A percentile compares a stretch with the other conserved stretches of the same genome.
Evolutionary conservation across 768 basidiomycete species (phyloP).

Genomic region (Kwoniella botswanensis): DNA sequence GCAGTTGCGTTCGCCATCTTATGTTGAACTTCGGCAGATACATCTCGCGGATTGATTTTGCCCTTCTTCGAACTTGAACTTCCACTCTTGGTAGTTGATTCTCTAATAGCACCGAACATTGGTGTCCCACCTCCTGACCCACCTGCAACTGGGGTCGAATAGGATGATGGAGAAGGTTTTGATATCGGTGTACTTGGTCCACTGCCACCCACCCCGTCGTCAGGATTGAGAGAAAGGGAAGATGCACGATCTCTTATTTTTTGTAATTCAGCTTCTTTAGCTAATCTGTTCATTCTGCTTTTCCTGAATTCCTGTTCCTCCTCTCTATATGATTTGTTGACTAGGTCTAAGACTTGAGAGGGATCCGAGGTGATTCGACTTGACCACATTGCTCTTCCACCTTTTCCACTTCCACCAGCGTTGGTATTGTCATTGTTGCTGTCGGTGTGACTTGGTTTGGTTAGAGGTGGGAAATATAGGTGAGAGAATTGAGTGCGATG

Average conservation of each 20-base stretch:
- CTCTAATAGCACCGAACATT: conserved; percentile 40
- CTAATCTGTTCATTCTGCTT: conserved; percentile 37
- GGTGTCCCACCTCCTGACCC: conserved; percentile 26
- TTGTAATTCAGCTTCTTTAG: conserved; percentile 34
- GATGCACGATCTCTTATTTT: conserved; percentile 23
- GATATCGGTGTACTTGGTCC: conserved; percentile 33
- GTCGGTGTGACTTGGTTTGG: background rate
- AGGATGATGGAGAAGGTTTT: conserved; percentile 15
- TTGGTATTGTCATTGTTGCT: background rate
- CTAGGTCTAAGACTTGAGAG: conserved; percentile 29
- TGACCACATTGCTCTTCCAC: conserved; percentile 37
- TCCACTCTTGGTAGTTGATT: conserved; percentile 14
- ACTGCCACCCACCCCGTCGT: background rate
- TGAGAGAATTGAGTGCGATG: conserved; percentile 43
- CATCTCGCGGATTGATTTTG: conserved; percentile 31
- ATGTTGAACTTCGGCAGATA: conserved; percentile 41
- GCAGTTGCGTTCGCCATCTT: conserved; percentile 49
- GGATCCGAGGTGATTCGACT: conserved; percentile 30
- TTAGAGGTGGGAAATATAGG: conserved; percentile 27
- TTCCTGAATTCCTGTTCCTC: conserved; percentile 39
- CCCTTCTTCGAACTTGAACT: background rate
- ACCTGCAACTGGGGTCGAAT: conserved; percentile 1
- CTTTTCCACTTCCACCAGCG: background rate
- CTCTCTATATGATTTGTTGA: conserved; percentile 37
- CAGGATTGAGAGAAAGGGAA: conserved; percentile 1